phyloP scores from a whole-genome alignment of 768 basidiomycete species.

The Kwoniella shandongensis region DNA sequence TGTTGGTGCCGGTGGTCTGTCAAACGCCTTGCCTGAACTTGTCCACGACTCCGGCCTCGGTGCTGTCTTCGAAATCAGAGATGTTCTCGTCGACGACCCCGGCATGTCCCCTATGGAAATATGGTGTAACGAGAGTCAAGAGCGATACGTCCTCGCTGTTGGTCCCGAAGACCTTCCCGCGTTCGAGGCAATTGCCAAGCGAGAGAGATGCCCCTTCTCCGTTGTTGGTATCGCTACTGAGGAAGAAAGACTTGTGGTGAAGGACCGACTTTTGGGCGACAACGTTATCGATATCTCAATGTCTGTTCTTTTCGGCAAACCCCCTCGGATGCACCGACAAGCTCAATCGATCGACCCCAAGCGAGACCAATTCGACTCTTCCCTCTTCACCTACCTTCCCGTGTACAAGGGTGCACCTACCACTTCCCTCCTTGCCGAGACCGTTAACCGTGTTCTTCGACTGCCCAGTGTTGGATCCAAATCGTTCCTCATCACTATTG shows the following conservation, averaged over 20 bases:
- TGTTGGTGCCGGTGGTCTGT: constrained; percentile 94
- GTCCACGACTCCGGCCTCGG: constrained; percentile 95
- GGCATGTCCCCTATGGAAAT: constrained; percentile 99
- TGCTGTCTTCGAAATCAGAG: constrained; percentile 87
- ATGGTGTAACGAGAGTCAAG: constrained; percentile 99
- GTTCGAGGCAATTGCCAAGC: constrained; percentile 74
- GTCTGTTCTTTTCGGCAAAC: constrained; percentile 94
- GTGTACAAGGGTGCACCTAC: constrained; percentile 54
- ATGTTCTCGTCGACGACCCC: constrained; percentile 84
- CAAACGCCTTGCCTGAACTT: constrained; percentile 93
- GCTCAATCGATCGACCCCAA: constrained; percentile 61
- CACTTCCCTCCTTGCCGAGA: constrained; percentile 58
- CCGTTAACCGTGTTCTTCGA: constrained; percentile 76
- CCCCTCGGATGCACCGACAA: constrained; percentile 81
- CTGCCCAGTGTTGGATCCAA: constrained; percentile 93
- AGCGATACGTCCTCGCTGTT: constrained; percentile 93
- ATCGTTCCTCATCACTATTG: constrained; percentile 97
- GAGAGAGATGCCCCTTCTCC: constrained; percentile 92
- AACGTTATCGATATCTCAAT: constrained; percentile 87
- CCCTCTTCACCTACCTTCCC: constrained; percentile 65
- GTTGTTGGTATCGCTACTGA: constrained; percentile 83
- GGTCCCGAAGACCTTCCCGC: constrained; percentile 61
- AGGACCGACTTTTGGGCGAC: constrained; percentile 73
- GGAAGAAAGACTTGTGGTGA: constrained; percentile 80
- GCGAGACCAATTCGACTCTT: constrained; percentile 66